phyloP scores from a whole-genome alignment of 1,139 yeast genomes.

The Debaryomyces sp. region DNA sequence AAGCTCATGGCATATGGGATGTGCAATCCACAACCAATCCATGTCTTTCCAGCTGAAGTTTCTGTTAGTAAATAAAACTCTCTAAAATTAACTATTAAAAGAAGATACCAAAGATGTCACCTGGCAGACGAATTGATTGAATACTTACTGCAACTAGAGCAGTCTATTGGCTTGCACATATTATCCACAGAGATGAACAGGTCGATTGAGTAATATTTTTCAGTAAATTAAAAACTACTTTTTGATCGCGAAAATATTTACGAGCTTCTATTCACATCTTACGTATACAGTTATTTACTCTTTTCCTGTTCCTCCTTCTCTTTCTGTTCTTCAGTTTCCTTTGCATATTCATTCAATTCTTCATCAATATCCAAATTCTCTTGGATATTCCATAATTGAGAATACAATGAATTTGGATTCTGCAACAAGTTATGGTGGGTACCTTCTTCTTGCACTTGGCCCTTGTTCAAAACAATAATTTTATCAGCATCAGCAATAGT shows the following conservation, averaged over 20 bases:
- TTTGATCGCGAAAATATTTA: background rate
- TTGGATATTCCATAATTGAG: slow-evolving; percentile 88
- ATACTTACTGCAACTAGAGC: background rate
- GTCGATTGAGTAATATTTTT: background rate
- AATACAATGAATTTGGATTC: slow-evolving; percentile 61
- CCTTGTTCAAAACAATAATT: slow-evolving; percentile 82
- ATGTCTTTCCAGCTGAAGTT: slow-evolving; percentile 30
- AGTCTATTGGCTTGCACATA: background rate
- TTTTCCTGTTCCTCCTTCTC: slow-evolving; percentile 11
- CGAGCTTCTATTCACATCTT: background rate
- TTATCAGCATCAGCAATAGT: slow-evolving; percentile 95
- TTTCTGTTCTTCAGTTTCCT: slow-evolving; percentile 15
- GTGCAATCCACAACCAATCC: slow-evolving; percentile 52
- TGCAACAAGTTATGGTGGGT: slow-evolving; percentile 65
- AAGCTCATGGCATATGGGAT: slow-evolving; percentile 42
- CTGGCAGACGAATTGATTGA: background rate
- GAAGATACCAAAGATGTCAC: background rate
- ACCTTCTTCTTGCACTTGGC: slow-evolving; percentile 86
- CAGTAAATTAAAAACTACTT: background rate
- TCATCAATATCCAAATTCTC: slow-evolving; percentile 67
- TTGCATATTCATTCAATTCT: slow-evolving; percentile 22
- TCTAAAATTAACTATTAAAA: background rate
- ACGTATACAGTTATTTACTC: slow-evolving; percentile 3
- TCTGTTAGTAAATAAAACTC: background rate
- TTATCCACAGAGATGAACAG: background rate